phyloP scores from a whole-genome alignment of 495 filamentous ascomycete genomes.

The Echria macrotheca region DNA sequence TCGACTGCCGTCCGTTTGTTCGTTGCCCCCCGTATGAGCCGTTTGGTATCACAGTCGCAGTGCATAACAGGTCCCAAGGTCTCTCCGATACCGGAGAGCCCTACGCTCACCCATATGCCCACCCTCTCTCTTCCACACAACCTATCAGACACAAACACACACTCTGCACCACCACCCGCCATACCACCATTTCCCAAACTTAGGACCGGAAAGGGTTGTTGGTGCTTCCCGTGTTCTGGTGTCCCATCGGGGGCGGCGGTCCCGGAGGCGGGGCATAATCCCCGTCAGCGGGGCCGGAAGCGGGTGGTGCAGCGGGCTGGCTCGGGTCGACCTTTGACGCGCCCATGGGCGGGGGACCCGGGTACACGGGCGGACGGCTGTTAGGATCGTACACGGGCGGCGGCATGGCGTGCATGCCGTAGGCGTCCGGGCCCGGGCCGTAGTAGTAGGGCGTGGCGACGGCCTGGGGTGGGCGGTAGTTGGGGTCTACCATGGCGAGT shows the following conservation, averaged over 20 bases:
- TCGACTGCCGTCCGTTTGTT: too few species aligned
- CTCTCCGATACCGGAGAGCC: constrained; percentile 1
- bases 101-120: too few species aligned
- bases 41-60: not conserved
- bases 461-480: constrained; percentile 39
- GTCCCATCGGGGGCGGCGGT: constrained; percentile 33
- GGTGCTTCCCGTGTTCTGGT: constrained; percentile 20
- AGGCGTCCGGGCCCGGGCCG: constrained; percentile 17
- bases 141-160: too few species aligned
- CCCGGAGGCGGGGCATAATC: constrained; percentile 42
- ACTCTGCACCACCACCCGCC: too few species aligned
- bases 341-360: constrained; percentile 46
- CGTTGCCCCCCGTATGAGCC: too few species aligned
- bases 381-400: constrained; percentile 50
- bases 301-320: constrained; percentile 34
- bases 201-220: constrained; percentile 23
- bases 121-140: too few species aligned
- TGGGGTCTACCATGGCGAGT: constrained; percentile 50
- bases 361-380: constrained; percentile 50
- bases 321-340: constrained; percentile 53
- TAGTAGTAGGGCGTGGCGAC: constrained; percentile 24
- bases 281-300: constrained; percentile 36
- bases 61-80: not conserved
- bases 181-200: not conserved
- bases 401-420: constrained; percentile 55